phyloP scores from a whole-genome alignment of 148 eudicot genomes.

The Rhododendron williamsianum region DNA sequence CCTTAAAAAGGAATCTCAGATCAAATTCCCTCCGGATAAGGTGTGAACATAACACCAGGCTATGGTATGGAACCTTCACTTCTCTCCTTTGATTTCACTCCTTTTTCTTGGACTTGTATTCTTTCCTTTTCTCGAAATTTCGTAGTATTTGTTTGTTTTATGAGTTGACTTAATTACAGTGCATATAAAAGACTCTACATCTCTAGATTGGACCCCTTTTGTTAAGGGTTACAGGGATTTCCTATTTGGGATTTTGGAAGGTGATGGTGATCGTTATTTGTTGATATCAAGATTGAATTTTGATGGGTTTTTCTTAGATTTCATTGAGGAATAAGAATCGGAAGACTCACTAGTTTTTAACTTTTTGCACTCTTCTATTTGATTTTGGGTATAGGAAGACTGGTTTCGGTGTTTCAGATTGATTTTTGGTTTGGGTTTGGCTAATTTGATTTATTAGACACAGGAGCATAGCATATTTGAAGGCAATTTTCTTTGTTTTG shows the following conservation, averaged over 20 bases:
- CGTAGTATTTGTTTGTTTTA: neutral
- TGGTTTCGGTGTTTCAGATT: conserved; percentile 5
- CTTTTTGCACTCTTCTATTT: neutral
- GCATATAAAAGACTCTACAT: neutral
- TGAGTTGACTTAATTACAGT: neutral
- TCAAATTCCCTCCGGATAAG: conserved; percentile 8
- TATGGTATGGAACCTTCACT: conserved; percentile 12
- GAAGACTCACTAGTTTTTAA: neutral
- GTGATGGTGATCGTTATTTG: neutral
- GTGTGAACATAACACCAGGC: neutral
- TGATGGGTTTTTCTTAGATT: neutral
- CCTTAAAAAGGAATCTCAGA: neutral
- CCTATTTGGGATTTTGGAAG: neutral
- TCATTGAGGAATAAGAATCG: neutral
- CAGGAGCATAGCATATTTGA: neutral
- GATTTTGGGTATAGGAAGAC: neutral
- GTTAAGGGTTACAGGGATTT: neutral
- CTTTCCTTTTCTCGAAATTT: neutral
- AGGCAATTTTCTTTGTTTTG: neutral
- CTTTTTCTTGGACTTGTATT: neutral
- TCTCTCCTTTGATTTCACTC: conserved; percentile 3
- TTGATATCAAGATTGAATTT: neutral
- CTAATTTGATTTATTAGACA: neutral
- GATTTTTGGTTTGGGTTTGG: neutral
- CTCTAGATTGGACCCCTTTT: neutral